A percentile compares a stretch with the other conserved stretches of the same genome.
Evolutionary conservation across 371 early-diverging fungal species (phyloP).

Genomic region (Thermomucor indicae-seudaticae): DNA sequence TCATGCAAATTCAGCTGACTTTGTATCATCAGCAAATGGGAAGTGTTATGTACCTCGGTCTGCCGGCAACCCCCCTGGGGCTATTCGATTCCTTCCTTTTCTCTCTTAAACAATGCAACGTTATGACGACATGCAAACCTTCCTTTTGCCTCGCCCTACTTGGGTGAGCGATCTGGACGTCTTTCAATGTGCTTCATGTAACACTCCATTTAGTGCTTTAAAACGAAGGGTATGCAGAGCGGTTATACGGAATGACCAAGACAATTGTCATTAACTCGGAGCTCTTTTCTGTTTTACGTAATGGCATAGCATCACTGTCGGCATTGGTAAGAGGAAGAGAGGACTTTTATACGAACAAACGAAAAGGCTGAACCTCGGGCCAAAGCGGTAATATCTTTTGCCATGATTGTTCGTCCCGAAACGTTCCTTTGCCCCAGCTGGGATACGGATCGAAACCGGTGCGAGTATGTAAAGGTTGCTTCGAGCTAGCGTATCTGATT

Average conservation of each 20-base stretch:
- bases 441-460: constrained; percentile 58
- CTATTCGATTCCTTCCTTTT: too few species aligned
- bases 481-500: constrained; percentile 60
- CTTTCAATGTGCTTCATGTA: constrained; percentile 31
- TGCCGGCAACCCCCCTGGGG: too few species aligned
- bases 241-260: not conserved
- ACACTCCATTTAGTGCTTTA: constrained; percentile 34
- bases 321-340: constrained; percentile 48
- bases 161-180: constrained; percentile 52
- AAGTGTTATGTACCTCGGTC: too few species aligned
- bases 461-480: constrained; percentile 59
- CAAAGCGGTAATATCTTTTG: constrained; percentile 60
- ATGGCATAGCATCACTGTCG: constrained; percentile 58
- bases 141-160: constrained; percentile 43
- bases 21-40: too few species aligned
- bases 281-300: not conserved
- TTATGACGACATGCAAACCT: constrained; percentile 31
- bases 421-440: constrained; percentile 56
- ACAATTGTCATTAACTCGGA: not conserved
- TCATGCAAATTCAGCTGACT: too few species aligned
- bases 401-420: constrained; percentile 55
- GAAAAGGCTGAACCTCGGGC: not conserved
- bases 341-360: not conserved
- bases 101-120: constrained; percentile 16
- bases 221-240: constrained; percentile 37